Evolutionary conservation across 2,329 filamentous ascomycete species (phyloP).

Genomic region (Lecanosticta acicola): DNA sequence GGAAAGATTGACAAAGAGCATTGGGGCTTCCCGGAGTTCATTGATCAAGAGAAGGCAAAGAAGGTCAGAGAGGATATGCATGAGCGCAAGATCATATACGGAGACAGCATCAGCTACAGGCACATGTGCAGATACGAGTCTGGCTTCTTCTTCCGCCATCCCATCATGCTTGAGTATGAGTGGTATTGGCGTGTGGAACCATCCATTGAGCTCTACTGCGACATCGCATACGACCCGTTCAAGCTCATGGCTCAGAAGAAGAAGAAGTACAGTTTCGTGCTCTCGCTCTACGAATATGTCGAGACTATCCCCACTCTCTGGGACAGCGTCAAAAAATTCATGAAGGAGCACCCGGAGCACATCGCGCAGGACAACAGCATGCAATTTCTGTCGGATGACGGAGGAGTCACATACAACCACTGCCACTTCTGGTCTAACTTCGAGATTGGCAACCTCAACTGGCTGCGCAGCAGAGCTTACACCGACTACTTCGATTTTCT

Average conservation of each 20-base stretch:
- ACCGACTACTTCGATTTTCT: constrained; percentile 84
- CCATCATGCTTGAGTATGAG: constrained; percentile 90
- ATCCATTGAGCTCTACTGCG: constrained; percentile 92
- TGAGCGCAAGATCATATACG: constrained; percentile 93
- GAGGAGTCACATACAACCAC: constrained; percentile 87
- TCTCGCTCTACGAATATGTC: constrained; percentile 92
- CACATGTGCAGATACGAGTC: constrained; percentile 99
- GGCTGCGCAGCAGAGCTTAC: constrained; percentile 85
- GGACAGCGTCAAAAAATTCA: constrained; percentile 93
- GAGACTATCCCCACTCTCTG: constrained; percentile 95
- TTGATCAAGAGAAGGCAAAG: constrained; percentile 88
- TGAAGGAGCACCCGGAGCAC: constrained; percentile 82
- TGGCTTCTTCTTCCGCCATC: constrained; percentile 97
- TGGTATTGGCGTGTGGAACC: constrained; percentile 99
- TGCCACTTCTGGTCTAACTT: constrained; percentile 99
- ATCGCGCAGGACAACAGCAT: constrained; percentile 79
- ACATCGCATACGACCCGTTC: constrained; percentile 94
- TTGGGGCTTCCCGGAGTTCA: constrained; percentile 95
- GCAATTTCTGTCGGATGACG: constrained; percentile 85
- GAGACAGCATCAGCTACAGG: constrained; percentile 91
- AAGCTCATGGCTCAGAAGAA: constrained; percentile 90
- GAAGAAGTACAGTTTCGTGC: constrained; percentile 97
- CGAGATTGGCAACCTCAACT: constrained; percentile 88
- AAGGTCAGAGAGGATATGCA: constrained; percentile 93
- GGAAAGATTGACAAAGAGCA: constrained; percentile 85